These are phyloP conservation scores for Calycina marina DNA, from an alignment of 2,329 filamentous ascomycete species.

Conservation along the genomic window DNA sequence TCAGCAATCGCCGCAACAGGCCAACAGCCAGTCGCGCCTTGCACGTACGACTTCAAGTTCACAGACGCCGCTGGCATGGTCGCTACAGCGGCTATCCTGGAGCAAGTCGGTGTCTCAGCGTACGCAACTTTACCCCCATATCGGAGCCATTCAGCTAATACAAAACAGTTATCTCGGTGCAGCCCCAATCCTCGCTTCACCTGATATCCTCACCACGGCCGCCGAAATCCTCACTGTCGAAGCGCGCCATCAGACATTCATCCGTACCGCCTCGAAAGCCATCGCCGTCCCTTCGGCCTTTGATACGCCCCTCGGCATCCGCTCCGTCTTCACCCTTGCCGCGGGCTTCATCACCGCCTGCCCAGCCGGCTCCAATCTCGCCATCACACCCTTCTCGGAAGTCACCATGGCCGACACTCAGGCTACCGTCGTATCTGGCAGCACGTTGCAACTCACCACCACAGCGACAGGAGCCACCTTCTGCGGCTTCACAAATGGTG, in stretches of 20 bases:
- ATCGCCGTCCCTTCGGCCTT: constrained; percentile 53
- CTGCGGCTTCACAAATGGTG: constrained; percentile 55
- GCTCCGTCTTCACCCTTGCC: constrained; percentile 59
- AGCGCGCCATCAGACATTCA: constrained; percentile 58
- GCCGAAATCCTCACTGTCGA: constrained; percentile 61
- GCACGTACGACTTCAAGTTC: constrained; percentile 59
- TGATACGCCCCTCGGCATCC: constrained; percentile 52
- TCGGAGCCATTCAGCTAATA: constrained; percentile 4
- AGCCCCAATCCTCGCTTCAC: constrained; percentile 45
- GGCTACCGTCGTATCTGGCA: constrained; percentile 24
- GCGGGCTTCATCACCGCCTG: constrained; percentile 59
- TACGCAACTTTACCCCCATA: constrained; percentile 24
- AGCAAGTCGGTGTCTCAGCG: constrained; percentile 61
- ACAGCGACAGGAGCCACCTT: constrained; percentile 37
- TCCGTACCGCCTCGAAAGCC: constrained; percentile 43
- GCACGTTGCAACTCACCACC: constrained; percentile 34
- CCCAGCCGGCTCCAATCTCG: constrained; percentile 48
- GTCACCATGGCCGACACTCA: constrained; percentile 33
- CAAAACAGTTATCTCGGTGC: constrained; percentile 42
- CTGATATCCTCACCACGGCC: constrained; percentile 47
- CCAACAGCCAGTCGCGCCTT: constrained; percentile 50
- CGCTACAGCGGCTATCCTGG: constrained; percentile 52
- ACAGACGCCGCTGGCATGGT: constrained; percentile 53
- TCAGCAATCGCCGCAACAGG: constrained; percentile 46
- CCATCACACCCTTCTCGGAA: constrained; percentile 47